A percentile compares a stretch with the other conserved stretches of the same genome.
Conservation (phyloP, 1,284 basidiomycete species). For the Malassezia sp. region DNA sequence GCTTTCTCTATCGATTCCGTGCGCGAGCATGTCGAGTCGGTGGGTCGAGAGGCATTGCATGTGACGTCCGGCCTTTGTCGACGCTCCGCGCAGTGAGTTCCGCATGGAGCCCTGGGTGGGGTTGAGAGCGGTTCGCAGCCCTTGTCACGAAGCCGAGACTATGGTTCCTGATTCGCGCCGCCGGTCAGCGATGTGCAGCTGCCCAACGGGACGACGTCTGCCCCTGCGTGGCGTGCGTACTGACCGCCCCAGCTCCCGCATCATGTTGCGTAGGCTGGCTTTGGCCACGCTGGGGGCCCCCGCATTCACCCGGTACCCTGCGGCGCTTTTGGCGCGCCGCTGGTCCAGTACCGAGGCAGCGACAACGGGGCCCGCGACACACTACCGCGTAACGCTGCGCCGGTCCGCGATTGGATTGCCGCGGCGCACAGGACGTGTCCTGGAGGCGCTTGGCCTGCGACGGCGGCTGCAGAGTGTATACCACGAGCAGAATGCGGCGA, state of each 20-base stretch:
- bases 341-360: no score
- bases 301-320: no score
- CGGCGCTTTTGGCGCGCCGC: no score
- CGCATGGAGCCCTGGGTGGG: constrained; percentile 1
- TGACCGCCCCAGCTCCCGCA: no score
- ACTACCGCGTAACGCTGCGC: constrained; percentile 70
- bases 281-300: no score
- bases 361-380: constrained; percentile 55
- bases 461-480: constrained; percentile 70
- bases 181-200: no score
- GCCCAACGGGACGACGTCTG: no score
- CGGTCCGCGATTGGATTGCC: constrained; percentile 72
- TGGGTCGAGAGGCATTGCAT: constrained; percentile 15
- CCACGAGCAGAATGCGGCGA: constrained; percentile 59
- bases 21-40: constrained; percentile 11
- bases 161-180: constrained; percentile 15
- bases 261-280: no score
- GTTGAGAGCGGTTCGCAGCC: constrained; percentile 5
- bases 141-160: constrained; percentile 10
- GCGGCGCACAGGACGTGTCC: constrained; percentile 59
- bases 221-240: no score
- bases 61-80: background rate
- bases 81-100: background rate
- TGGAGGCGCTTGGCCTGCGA: constrained; percentile 65
- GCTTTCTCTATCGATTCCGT: constrained; percentile 17